Evolutionary conservation across 2,329 filamentous ascomycete genomes (phyloP).

Genomic region (Karstenula rhodostoma): DNA sequence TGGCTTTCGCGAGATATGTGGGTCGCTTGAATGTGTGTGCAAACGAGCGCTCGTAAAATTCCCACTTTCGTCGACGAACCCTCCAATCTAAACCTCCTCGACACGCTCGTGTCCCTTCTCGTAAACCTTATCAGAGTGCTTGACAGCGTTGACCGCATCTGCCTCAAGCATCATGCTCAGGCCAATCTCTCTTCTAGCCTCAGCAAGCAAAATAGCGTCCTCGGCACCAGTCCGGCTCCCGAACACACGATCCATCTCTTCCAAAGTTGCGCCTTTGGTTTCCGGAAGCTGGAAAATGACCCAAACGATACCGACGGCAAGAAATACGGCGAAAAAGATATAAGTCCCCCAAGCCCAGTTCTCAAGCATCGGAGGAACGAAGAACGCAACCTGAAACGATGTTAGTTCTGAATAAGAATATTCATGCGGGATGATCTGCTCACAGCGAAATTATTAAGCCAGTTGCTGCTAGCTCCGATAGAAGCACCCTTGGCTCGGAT

Average conservation of each 20-base stretch:
- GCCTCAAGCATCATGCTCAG: slow-evolving; percentile 32
- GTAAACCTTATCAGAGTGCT: slow-evolving; percentile 23
- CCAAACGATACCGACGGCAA: slow-evolving; percentile 34
- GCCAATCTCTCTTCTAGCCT: slow-evolving; percentile 35
- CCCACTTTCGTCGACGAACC: not conserved
- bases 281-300: slow-evolving; percentile 38
- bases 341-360: slow-evolving; percentile 48
- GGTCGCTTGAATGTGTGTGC: not conserved
- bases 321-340: slow-evolving; percentile 49
- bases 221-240: slow-evolving; percentile 34
- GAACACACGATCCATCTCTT: slow-evolving; percentile 43
- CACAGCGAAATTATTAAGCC: too few relatives aligned
- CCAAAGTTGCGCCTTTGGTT: slow-evolving; percentile 38
- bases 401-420: too few relatives aligned
- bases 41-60: not conserved
- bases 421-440: too few relatives aligned
- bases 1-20: not conserved
- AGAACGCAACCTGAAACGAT: slow-evolving; percentile 18
- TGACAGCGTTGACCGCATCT: slow-evolving; percentile 32
- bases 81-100: slow-evolving; percentile 23
- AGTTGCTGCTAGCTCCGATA: slow-evolving; percentile 32
- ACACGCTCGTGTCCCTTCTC: slow-evolving; percentile 28
- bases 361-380: slow-evolving; percentile 45
- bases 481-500: slow-evolving; percentile 49
- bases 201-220: slow-evolving; percentile 37